phyloP scores from a whole-genome alignment of 768 basidiomycete species.

The Collybiopsis confluens region DNA sequence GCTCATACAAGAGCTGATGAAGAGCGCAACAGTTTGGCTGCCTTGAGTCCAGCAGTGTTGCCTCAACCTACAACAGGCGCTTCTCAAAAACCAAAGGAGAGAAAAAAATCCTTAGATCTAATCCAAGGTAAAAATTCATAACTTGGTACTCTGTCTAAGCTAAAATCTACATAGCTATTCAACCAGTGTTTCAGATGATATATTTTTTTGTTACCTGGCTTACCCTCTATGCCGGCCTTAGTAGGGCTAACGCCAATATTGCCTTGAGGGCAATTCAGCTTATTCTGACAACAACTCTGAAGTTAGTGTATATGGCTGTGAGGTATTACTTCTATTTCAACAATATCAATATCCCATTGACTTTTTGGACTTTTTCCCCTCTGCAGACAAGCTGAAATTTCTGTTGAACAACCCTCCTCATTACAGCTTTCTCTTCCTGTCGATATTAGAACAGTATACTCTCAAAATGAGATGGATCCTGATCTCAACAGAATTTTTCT shows the following conservation, averaged over 20 bases:
- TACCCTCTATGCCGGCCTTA: neutral
- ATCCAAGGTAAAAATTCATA: neutral
- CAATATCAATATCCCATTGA: too few relatives aligned
- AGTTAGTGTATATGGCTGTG: neutral
- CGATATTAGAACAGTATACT: too few relatives aligned
- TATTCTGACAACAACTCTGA: neutral
- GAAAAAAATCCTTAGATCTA: neutral
- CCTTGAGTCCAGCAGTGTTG: too few relatives aligned
- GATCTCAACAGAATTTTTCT: too few relatives aligned
- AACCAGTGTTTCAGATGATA: neutral
- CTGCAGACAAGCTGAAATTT: too few relatives aligned
- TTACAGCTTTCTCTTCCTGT: too few relatives aligned
- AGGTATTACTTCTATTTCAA: too few relatives aligned
- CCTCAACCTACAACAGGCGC: too few relatives aligned
- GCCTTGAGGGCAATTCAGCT: constrained; percentile 8
- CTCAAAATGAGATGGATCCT: too few relatives aligned
- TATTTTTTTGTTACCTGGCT: constrained; percentile 9
- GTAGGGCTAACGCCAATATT: neutral
- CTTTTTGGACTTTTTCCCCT: too few relatives aligned
- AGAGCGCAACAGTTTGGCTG: too few relatives aligned
- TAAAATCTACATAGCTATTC: neutral
- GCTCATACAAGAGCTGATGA: neutral
- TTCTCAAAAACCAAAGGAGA: neutral
- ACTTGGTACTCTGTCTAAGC: neutral
- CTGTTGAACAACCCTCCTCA: too few relatives aligned